phyloP scores from a whole-genome alignment of 2,329 filamentous ascomycete genomes.

The Epichloe brachyelytri region DNA sequence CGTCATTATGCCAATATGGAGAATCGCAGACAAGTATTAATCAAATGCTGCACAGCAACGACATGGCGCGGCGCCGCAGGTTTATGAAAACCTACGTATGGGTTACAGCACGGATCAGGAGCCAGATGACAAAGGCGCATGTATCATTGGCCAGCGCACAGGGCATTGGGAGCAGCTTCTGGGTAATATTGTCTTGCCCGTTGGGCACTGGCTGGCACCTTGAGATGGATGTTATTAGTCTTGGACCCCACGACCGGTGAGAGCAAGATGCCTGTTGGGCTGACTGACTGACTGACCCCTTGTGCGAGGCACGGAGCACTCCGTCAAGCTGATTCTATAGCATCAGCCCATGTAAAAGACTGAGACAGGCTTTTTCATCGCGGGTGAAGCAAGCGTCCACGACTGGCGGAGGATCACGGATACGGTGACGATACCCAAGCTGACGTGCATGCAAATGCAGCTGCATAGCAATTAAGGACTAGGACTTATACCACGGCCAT shows the following conservation, averaged over 20 bases:
- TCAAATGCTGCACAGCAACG: too few relatives aligned
- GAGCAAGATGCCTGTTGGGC: constrained; percentile 2
- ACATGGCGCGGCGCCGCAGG: not conserved
- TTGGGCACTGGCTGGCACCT: not conserved
- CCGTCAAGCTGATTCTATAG: not conserved
- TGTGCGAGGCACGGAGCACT: constrained; percentile 4
- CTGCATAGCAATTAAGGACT: too few relatives aligned
- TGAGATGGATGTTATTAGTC: not conserved
- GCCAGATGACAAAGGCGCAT: not conserved
- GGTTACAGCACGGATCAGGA: not conserved
- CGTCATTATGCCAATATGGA: not conserved
- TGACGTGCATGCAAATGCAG: not conserved
- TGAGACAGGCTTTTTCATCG: not conserved
- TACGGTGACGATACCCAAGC: not conserved
- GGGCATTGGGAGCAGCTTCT: not conserved
- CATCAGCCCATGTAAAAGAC: not conserved
- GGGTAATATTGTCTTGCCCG: not conserved
- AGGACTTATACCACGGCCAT: too few relatives aligned
- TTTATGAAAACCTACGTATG: not conserved
- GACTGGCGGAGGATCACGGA: not conserved
- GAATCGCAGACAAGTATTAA: too few relatives aligned
- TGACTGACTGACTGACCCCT: not conserved
- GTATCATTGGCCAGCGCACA: not conserved
- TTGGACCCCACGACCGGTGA: constrained; percentile 7
- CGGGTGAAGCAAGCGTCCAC: not conserved